A percentile compares a stretch with the other conserved stretches of the same genome.
Evolutionary conservation across 495 filamentous ascomycete genomes (phyloP).

Genomic region (Acidiella bohemica): DNA sequence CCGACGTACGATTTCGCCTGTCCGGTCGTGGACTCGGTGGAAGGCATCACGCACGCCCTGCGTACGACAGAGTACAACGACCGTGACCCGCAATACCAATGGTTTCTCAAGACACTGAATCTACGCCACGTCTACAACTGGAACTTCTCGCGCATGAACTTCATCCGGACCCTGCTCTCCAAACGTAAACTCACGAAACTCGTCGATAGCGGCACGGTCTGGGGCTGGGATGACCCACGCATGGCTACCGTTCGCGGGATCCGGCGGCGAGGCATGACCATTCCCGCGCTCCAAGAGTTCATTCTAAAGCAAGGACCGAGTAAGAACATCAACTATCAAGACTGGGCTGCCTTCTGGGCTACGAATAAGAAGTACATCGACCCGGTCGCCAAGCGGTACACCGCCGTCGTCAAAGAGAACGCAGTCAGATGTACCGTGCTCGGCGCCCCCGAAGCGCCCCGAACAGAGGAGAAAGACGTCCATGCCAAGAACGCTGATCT

Average conservation of each 20-base stretch:
- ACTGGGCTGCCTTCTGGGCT: constrained; percentile 88
- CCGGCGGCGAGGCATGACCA: constrained; percentile 77
- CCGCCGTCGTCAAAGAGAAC: constrained; percentile 56
- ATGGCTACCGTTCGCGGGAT: constrained; percentile 90
- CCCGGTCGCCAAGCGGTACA: constrained; percentile 73
- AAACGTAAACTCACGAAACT: constrained; percentile 94
- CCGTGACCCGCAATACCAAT: constrained; percentile 92
- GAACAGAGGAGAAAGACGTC: constrained; percentile 61
- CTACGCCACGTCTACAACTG: constrained; percentile 86
- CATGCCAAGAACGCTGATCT: constrained; percentile 78
- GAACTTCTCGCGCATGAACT: constrained; percentile 97
- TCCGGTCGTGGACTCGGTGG: constrained; percentile 77
- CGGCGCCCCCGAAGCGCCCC: constrained; percentile 51
- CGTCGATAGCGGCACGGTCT: constrained; percentile 72
- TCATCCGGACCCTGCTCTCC: constrained; percentile 75
- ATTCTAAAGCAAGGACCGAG: constrained; percentile 86
- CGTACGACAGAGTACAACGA: constrained; percentile 96
- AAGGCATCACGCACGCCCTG: constrained; percentile 89
- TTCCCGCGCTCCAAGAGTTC: constrained; percentile 76
- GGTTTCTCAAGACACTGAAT: constrained; percentile 78
- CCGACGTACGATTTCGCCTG: constrained; percentile 92
- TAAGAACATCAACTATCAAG: constrained; percentile 76
- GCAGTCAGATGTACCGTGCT: constrained; percentile 53
- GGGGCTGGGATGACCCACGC: constrained; percentile 91
- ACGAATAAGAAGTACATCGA: constrained; percentile 94